Conservation (phyloP, 148 eudicot genomes). For the Nepenthes mirabilis region DNA sequence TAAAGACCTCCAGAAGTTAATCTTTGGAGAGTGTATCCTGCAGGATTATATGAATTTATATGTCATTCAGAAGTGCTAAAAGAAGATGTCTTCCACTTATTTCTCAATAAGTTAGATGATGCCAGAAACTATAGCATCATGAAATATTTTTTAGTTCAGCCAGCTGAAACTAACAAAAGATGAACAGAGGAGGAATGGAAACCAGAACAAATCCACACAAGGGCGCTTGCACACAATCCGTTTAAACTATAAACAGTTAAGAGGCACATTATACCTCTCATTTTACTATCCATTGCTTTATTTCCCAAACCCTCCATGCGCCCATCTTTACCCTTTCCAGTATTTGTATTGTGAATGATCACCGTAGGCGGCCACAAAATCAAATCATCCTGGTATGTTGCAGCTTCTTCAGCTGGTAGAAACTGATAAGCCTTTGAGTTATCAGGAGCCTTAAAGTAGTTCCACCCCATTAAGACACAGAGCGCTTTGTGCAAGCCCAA, state of each 20-base stretch:
- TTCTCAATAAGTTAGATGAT: no score
- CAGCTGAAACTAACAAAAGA: no score
- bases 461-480: constrained; percentile 95
- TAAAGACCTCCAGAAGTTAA: no score
- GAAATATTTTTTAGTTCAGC: no score
- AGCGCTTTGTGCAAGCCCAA: constrained; percentile 95
- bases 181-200: no score
- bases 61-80: no score
- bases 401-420: constrained; percentile 67
- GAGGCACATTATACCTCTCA: constrained; percentile 69
- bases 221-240: constrained; percentile 5
- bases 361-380: constrained; percentile 92
- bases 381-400: constrained; percentile 72
- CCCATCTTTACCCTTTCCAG: constrained; percentile 86
- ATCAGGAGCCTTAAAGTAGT: constrained; percentile 71
- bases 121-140: background rate
- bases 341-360: constrained; percentile 69
- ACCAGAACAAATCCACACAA: no score
- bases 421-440: constrained; percentile 62
- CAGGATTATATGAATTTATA: no score
- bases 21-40: no score
- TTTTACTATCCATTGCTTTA: constrained; percentile 75
- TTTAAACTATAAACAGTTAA: constrained; percentile 17
- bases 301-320: constrained; percentile 97
- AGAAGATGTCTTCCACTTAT: no score